Percentiles rank a stretch among this genome's conserved stretches.
Evolutionary conservation across 169 alveolate genomes (phyloP).

Genomic region (Cryptosporidium canis): DNA sequence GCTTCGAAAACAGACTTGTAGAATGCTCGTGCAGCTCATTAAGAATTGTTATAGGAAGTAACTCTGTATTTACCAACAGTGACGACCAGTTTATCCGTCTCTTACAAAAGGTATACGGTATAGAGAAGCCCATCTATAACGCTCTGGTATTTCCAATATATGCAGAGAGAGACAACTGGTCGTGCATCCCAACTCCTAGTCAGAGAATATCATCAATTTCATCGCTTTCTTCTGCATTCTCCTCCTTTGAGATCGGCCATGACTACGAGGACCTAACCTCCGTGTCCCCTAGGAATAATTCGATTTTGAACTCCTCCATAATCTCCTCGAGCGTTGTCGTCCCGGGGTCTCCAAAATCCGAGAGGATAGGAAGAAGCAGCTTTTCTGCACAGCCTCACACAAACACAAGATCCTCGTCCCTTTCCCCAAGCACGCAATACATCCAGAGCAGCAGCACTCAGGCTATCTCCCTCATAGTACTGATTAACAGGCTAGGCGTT

Average conservation of each 20-base stretch:
- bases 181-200: constrained; percentile 66
- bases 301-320: constrained; percentile 16
- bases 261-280: constrained; percentile 31
- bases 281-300: constrained; percentile 35
- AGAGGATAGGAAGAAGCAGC: constrained; percentile 21
- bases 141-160: constrained; percentile 63
- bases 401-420: constrained; percentile 51
- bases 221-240: constrained; percentile 49
- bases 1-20: constrained; percentile 22
- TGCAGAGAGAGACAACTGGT: constrained; percentile 73
- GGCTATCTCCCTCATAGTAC: constrained; percentile 66
- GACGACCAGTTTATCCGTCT: constrained; percentile 49
- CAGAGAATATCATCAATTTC: constrained; percentile 62
- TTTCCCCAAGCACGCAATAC: constrained; percentile 56
- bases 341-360: constrained; percentile 64
- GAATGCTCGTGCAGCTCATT: constrained; percentile 20
- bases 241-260: constrained; percentile 58
- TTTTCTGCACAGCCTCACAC: background rate
- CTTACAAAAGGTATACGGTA: constrained; percentile 49
- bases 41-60: background rate
- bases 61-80: background rate
- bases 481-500: constrained; percentile 42
- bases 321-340: constrained; percentile 1
- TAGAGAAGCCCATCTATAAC: constrained; percentile 45
- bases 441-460: background rate